phyloP scores from a whole-genome alignment of 495 filamentous ascomycete genomes.

The Penicillium lividum region DNA sequence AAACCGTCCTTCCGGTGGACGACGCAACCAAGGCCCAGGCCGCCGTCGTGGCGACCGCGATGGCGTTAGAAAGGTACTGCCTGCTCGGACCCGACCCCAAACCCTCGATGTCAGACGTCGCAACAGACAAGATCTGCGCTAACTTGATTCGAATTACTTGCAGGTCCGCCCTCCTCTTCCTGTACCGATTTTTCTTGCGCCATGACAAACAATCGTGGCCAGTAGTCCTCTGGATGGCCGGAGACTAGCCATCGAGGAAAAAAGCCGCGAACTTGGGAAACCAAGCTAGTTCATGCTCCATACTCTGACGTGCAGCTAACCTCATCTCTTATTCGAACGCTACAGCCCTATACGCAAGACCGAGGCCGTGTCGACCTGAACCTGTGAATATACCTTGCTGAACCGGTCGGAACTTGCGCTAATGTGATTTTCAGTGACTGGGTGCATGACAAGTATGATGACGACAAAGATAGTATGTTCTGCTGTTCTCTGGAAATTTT shows the following conservation, averaged over 20 bases:
- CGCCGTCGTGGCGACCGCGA: constrained; percentile 60
- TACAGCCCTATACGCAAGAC: constrained; percentile 59
- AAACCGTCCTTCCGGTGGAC: constrained; percentile 42
- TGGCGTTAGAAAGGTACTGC: constrained; percentile 78
- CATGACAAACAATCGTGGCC: constrained; percentile 41
- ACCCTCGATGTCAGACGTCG: background rate
- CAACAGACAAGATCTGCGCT: constrained; percentile 18
- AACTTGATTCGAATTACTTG: constrained; percentile 24
- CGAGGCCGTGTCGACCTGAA: constrained; percentile 57
- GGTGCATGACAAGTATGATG: constrained; percentile 88
- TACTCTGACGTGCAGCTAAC: constrained; percentile 58
- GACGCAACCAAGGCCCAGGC: constrained; percentile 59
- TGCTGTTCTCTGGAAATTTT: background rate
- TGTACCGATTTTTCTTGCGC: constrained; percentile 39
- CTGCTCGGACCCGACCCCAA: background rate
- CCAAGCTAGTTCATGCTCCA: constrained; percentile 43
- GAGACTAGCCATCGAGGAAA: constrained; percentile 33
- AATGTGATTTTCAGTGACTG: constrained; percentile 63
- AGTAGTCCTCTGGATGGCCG: constrained; percentile 29
- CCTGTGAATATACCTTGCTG: constrained; percentile 40
- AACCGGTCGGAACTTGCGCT: constrained; percentile 15
- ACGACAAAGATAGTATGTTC: constrained; percentile 52
- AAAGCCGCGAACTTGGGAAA: constrained; percentile 37
- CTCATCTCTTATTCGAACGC: constrained; percentile 43
- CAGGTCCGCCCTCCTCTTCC: constrained; percentile 49